Evolutionary conservation across 2,329 filamentous ascomycete species (phyloP).

Genomic region (Elsinoe batatas): DNA sequence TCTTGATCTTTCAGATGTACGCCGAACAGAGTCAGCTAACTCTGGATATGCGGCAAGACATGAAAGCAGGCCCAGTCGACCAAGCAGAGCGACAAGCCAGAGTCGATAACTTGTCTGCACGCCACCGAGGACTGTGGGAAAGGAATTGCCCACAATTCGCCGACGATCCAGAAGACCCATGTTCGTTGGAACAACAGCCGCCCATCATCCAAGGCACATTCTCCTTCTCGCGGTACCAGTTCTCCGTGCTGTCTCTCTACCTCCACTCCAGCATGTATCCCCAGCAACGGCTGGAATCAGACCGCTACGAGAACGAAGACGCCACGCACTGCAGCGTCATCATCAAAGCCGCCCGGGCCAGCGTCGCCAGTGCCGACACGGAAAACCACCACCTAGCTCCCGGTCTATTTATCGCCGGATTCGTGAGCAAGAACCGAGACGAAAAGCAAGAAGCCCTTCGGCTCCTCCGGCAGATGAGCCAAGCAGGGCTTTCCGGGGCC

Average conservation of each 20-base stretch:
- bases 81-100: not conserved
- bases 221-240: constrained; percentile 12
- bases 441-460: constrained; percentile 40
- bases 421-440: constrained; percentile 31
- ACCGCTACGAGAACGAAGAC: constrained; percentile 17
- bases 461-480: constrained; percentile 39
- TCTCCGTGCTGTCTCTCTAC: constrained; percentile 34
- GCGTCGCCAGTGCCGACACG: constrained; percentile 3
- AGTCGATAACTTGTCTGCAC: not conserved
- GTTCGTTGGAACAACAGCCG: not conserved
- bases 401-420: constrained; percentile 45
- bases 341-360: constrained; percentile 31
- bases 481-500: constrained; percentile 40
- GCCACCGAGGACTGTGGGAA: not conserved
- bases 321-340: constrained; percentile 32
- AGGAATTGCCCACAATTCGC: not conserved
- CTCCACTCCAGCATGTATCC: constrained; percentile 46
- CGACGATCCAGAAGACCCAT: not conserved
- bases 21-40: constrained; percentile 4
- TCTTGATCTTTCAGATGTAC: constrained; percentile 5
- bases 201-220: constrained; percentile 6
- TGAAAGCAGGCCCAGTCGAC: not conserved
- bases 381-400: constrained; percentile 39
- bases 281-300: constrained; percentile 33
- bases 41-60: not conserved